These are phyloP conservation scores for Opeltia flavorubescens DNA, from an alignment of 495 filamentous ascomycete species.

Conservation along the genomic window DNA sequence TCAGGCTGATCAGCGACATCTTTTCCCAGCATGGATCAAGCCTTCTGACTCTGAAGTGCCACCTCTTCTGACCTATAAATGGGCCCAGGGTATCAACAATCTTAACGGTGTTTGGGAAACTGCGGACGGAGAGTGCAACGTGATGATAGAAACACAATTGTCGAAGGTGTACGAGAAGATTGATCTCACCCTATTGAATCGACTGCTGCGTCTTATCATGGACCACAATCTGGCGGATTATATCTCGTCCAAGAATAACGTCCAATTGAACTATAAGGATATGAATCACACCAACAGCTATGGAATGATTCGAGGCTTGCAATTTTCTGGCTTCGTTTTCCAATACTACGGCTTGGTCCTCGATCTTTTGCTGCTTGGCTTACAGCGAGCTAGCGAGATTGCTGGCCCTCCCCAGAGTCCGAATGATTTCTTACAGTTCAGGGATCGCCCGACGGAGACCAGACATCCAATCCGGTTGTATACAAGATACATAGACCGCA, in stretches of 20 bases:
- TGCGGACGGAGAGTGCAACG: constrained; percentile 90
- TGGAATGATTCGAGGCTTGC: constrained; percentile 91
- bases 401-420: constrained; percentile 91
- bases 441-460: constrained; percentile 77
- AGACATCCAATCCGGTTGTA: constrained; percentile 93
- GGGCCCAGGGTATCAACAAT: constrained; percentile 99
- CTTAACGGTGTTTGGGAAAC: constrained; percentile 95
- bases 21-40: constrained; percentile 99
- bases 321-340: constrained; percentile 98
- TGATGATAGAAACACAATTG: constrained; percentile 96
- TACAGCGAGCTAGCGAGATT: constrained; percentile 92
- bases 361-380: constrained; percentile 80
- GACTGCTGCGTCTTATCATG: constrained; percentile 90
- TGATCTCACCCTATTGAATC: constrained; percentile 89
- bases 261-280: constrained; percentile 97
- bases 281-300: constrained; percentile 99
- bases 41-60: constrained; percentile 97
- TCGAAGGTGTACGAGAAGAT: constrained; percentile 99
- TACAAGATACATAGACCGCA: constrained; percentile 93
- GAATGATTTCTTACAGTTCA: constrained; percentile 97
- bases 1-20: constrained; percentile 92
- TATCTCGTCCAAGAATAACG: constrained; percentile 99
- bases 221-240: constrained; percentile 99
- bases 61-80: constrained; percentile 94
- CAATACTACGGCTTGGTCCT: constrained; percentile 97